Conservation (phyloP, 139 green algal genomes). For the Chloropicon primus region DNA sequence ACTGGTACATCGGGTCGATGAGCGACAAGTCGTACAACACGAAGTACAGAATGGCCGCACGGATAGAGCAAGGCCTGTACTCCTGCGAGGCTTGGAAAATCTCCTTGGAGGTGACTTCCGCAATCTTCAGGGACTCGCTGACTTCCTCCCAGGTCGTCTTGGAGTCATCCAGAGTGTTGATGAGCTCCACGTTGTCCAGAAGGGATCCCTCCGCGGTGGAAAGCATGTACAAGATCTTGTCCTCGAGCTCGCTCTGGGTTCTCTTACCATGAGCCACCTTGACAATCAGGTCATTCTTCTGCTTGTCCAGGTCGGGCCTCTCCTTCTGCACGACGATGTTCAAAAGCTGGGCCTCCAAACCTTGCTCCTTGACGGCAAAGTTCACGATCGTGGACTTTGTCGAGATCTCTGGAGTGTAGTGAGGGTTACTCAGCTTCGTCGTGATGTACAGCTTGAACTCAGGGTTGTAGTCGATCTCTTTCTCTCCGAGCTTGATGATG, state of each 20-base stretch:
- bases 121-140: constrained; percentile 40
- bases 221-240: constrained; percentile 62
- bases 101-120: constrained; percentile 56
- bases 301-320: constrained; percentile 64
- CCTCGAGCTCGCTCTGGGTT: constrained; percentile 62
- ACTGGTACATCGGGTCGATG: constrained; percentile 81
- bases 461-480: constrained; percentile 66
- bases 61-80: constrained; percentile 53
- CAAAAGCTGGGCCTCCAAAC: constrained; percentile 69
- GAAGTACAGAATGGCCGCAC: constrained; percentile 61
- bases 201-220: constrained; percentile 49
- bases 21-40: constrained; percentile 60
- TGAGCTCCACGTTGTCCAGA: constrained; percentile 68
- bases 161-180: constrained; percentile 60
- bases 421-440: constrained; percentile 74
- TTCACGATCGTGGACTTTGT: constrained; percentile 44
- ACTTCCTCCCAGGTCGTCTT: constrained; percentile 71
- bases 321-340: constrained; percentile 60
- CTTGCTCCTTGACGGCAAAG: constrained; percentile 39
- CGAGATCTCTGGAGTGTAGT: constrained; percentile 71
- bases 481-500: constrained; percentile 74
- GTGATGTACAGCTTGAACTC: constrained; percentile 79
- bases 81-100: constrained; percentile 45
- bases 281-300: constrained; percentile 80
- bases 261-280: constrained; percentile 63